Conservation (phyloP, 2,329 filamentous ascomycete species). For the Paraphoma sp. region DNA sequence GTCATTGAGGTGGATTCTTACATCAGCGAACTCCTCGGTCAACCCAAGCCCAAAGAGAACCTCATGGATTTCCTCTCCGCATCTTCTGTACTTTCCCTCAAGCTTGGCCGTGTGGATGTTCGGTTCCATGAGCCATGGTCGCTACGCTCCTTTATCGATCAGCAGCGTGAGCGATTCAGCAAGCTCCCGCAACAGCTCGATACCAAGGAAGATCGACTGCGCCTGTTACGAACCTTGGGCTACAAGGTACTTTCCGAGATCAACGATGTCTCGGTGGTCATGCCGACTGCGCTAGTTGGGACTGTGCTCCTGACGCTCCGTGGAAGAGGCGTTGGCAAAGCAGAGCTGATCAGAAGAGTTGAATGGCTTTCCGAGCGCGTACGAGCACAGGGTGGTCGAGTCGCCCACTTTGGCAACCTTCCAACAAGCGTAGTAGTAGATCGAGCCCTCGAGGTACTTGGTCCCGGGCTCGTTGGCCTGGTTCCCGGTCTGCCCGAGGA, state of each 20-base stretch:
- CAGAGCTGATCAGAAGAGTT: conserved; percentile 83
- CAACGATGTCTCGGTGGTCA: conserved; percentile 94
- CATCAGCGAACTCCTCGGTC: conserved; percentile 88
- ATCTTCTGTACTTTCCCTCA: conserved; percentile 86
- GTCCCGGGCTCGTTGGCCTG: conserved; percentile 83
- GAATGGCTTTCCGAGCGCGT: conserved; percentile 89
- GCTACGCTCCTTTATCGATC: conserved; percentile 77
- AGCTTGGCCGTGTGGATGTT: conserved; percentile 90
- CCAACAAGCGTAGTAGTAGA: conserved; percentile 84
- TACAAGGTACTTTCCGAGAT: conserved; percentile 94
- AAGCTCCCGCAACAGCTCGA: conserved; percentile 43
- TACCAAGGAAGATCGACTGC: conserved; percentile 62
- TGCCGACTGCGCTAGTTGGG: conserved; percentile 95
- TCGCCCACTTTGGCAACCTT: conserved; percentile 88
- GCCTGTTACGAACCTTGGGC: conserved; percentile 82
- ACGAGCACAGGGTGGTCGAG: conserved; percentile 83
- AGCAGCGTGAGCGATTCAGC: conserved; percentile 70
- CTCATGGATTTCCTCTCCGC: conserved; percentile 86
- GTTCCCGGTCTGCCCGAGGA: conserved; percentile 83
- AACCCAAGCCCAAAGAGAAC: conserved; percentile 96
- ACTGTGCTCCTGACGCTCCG: conserved; percentile 90
- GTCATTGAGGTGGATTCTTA: conserved; percentile 94
- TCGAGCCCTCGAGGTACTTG: conserved; percentile 88
- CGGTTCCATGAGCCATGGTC: conserved; percentile 98
- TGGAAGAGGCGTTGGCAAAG: conserved; percentile 87